Base-by-base conservation (phyloP, 306 rosid genomes). In the Lotus japonicus region DNA sequence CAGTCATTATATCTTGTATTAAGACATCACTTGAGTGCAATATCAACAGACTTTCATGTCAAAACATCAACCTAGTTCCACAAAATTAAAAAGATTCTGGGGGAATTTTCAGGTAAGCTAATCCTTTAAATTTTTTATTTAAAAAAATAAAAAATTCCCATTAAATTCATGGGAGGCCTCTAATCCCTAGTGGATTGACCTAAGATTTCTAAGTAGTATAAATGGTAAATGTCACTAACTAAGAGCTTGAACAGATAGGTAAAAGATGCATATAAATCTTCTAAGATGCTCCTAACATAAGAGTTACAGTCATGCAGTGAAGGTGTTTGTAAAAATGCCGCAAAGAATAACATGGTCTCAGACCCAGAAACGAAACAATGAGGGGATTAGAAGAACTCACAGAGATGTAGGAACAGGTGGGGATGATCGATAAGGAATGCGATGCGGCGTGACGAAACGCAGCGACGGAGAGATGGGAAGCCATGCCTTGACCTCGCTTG, bases 401-500 rank as follows among this genome's bases (percentile, higher is more conserved):
- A 38, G 96, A 89, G 87, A 92, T 79, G 75, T 92, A 92, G 66
- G 97, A 82, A 43, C 98, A 92, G 61, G 96, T 71, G 36, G 97
- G 94, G 59, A 88, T 75, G 75, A 92, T 50, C 0, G 75, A 71
- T 0, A 90, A 54, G 73, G 98, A 88, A 26, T 76, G 74, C 9
- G 88, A 64, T 7, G 72, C 51, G 63, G 97, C 97, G 74, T 89
- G 97, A 57, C 82, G 76, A 79, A 90, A 92, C 49, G 98, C 98
- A 2, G 97, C 91, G 23, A 79, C 69, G 57, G 85, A 83, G 78
- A 92, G 96, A 13, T 49, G 96, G 21, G 89, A 82, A 36, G 98
- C 98, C 80, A 92, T 73, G 11, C 97, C 98, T 41, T 90, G 57
- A 13, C 97, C 97, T 68, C 98, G 73, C 76, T 86, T 92, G 75